Base-by-base conservation (phyloP, 371 early-diverging fungal species). In the Actinomortierella ambigua region DNA sequence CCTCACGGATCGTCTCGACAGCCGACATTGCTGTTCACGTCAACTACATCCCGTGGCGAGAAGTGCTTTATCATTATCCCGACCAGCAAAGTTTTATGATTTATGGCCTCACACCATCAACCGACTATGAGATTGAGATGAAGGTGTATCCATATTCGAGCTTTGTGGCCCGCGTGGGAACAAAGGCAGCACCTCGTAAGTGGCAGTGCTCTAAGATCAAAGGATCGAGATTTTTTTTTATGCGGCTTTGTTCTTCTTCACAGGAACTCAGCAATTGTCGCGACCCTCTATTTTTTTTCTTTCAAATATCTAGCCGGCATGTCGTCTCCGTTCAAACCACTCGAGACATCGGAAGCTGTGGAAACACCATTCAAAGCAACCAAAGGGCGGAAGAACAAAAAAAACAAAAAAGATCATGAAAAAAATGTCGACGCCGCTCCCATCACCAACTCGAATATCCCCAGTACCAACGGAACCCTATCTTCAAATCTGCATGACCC, bases 121-220 rank as follows among this genome's bases (percentile, higher is more conserved):
- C 75, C 1, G 75, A 73, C 34, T 73, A 73, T 49, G 75, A 73
- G 57, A 66, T 73, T 34, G 67, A 66, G 49, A 73, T 73, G 75
- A 66, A 55, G 17, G 75, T 73, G 17, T 67, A 73, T 27, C 67
- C 59, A 50, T 73, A 62, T 26, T 66, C 75, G 2, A 73, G 75
- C 23, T 63, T 66, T 54, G 57, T 73, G 15, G 59, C 63, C 27
- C 51, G 75, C 24, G 60, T 73, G 23, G 75, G 75, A 17, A 73
- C 75, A 8, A 63, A 67, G 4, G 75, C 75, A 13, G 75, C 75
- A 52, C 54, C 63, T 52, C 67, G 75, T 73, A 65, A 64, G 70
- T 55, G 5, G 5, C 47, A 27, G 47, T 34, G 27, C 22, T 46
- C 17, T 13, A 24, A 20, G n/a, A 24, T 29, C 15, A 26, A 44